phyloP scores from a whole-genome alignment of 495 filamentous ascomycete species.

The Xylaria nigripes region DNA sequence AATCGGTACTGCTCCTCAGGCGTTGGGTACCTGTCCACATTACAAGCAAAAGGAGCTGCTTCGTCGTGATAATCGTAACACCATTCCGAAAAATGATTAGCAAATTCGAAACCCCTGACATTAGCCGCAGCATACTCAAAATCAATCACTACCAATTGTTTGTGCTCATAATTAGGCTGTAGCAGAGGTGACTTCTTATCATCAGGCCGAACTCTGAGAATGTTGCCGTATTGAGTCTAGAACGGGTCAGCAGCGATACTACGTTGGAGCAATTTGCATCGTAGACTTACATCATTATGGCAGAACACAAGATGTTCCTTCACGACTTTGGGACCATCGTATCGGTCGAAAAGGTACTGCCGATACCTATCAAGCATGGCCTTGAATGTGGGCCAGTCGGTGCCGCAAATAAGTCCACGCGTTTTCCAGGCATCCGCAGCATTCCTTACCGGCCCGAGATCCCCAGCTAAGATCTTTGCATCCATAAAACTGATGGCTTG shows the following conservation, averaged over 20 bases:
- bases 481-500: slow-evolving; percentile 73
- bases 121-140: slow-evolving; percentile 98
- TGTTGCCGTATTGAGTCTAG: slow-evolving; percentile 96
- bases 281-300: slow-evolving; percentile 79
- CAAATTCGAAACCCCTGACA: slow-evolving; percentile 79
- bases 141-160: slow-evolving; percentile 92
- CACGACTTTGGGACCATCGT: slow-evolving; percentile 56
- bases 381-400: slow-evolving; percentile 74
- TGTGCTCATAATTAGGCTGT: slow-evolving; percentile 83
- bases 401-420: slow-evolving; percentile 72
- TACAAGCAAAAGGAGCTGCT: slow-evolving; percentile 53
- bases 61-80: slow-evolving; percentile 92
- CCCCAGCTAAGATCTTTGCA: slow-evolving; percentile 42
- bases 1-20: slow-evolving; percentile 76
- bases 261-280: not conserved
- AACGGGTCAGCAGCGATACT: slow-evolving; percentile 3
- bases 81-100: slow-evolving; percentile 98
- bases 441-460: slow-evolving; percentile 15
- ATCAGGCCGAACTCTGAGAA: slow-evolving; percentile 77
- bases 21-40: slow-evolving; percentile 64
- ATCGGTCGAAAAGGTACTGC: slow-evolving; percentile 60
- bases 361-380: slow-evolving; percentile 70
- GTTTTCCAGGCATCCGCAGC: slow-evolving; percentile 51
- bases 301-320: slow-evolving; percentile 79
- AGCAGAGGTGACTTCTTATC: slow-evolving; percentile 78